These are phyloP conservation scores for Agapanthus africanus DNA, from an alignment of 106 monocot genomes.

Conservation along the genomic window DNA sequence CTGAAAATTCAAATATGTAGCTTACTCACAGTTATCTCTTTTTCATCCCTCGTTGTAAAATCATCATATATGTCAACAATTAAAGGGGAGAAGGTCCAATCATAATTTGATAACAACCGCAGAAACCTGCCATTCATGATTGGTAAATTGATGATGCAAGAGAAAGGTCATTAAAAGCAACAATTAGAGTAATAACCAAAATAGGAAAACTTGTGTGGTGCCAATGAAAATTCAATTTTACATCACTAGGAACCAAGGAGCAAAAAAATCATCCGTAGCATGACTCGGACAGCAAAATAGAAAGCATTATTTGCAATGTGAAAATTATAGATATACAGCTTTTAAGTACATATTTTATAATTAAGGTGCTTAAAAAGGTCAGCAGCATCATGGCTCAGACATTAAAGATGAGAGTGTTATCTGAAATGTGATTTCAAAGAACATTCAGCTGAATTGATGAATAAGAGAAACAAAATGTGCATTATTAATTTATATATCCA, in stretches of 20 bases:
- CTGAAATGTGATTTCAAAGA: no score
- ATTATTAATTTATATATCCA: neutral
- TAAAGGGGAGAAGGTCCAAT: conserved; percentile 84
- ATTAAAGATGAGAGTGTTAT: neutral
- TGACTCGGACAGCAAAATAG: neutral
- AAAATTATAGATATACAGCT: neutral
- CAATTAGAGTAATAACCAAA: neutral
- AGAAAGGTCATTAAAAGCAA: neutral
- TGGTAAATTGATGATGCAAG: neutral
- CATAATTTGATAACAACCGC: conserved; percentile 65
- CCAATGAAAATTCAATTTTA: neutral
- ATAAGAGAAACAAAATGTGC: neutral
- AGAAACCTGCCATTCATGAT: conserved; percentile 56
- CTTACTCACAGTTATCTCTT: conserved; percentile 62
- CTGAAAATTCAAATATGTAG: neutral
- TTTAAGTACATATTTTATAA: no score
- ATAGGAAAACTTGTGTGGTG: neutral
- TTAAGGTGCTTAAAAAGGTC: neutral
- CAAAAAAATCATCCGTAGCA: neutral
- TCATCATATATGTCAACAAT: conserved; percentile 84
- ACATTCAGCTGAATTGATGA: neutral
- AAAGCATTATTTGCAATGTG: neutral
- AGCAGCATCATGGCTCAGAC: neutral
- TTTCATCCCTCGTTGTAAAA: conserved; percentile 46
- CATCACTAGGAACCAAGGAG: neutral